Base-by-base conservation (phyloP, 129 eudicot genomes). In the Arctium lappa region DNA sequence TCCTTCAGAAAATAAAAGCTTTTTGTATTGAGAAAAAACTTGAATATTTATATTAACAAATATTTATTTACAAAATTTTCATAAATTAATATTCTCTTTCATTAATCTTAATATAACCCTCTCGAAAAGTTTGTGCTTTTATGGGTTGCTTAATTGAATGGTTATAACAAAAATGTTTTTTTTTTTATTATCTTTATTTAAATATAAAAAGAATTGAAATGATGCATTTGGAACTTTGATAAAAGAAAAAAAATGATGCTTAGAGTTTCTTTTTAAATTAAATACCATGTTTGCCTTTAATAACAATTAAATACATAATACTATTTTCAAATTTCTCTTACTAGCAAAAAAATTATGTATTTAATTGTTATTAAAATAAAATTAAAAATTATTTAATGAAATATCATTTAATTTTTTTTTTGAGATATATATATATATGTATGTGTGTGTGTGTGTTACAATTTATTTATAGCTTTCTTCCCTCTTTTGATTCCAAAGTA, bases 401-500 rank as follows among this genome's bases (percentile, higher is more conserved):
- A 44, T 2, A 2, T 46, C 16, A 46, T 46, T 10, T 46, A 2
- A 11, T 11, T 46, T 10, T 3, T 10, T 13, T 11, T 13, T 46
- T 44, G 37, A 34, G 37, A 34, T 37, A 37, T 37, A 37, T 37
- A 4, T 4, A 37, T 37, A 37, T 4, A 4, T 4, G 3, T 4
- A 37, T 37, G 0, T 37, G 5, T 4, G 0, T 37, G 0, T 37
- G 40, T 37, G 36, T 33, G 0, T 48, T 44, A 42, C 33, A 72
- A 50, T 72, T 72, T 37, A 3, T 4, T 4, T 37, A 32, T 82
- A 69, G 74, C 82, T 71, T 78, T 65, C 31, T 71, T 83, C 73
- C n/a, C 53, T 83, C 81, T 75, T 68, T 83, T 71, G 72, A 53
- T 78, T 84, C 53, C 80, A 82, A 82, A 72, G 81, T 72, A 73